phyloP scores from a whole-genome alignment of 2,329 filamentous ascomycete species.

The Annulohypoxylon truncatum region DNA sequence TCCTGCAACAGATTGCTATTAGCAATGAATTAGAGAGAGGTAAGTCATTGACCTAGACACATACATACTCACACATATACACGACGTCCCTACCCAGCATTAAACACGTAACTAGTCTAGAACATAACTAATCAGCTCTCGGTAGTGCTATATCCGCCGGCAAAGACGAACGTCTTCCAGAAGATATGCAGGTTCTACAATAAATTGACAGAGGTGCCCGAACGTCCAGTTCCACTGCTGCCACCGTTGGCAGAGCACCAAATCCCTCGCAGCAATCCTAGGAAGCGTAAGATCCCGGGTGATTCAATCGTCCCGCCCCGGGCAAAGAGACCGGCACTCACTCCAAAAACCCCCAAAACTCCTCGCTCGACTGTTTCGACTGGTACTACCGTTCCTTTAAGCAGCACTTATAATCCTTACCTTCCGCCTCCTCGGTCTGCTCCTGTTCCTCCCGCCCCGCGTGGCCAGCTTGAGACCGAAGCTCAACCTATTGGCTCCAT shows the following conservation, averaged over 20 bases:
- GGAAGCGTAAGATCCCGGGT: slow-evolving; percentile 49
- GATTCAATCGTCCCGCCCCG: slow-evolving; percentile 31
- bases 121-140: slow-evolving; percentile 29
- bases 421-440: too few species aligned
- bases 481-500: too few species aligned
- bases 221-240: slow-evolving; percentile 41
- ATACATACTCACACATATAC: not conserved
- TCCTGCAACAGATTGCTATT: slow-evolving; percentile 49
- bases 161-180: slow-evolving; percentile 1
- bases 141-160: slow-evolving; percentile 40
- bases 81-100: not conserved
- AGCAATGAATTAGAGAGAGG: slow-evolving; percentile 44
- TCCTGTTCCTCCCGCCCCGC: too few species aligned
- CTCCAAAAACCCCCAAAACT: too few species aligned
- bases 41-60: slow-evolving; percentile 35
- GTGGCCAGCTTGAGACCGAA: not conserved
- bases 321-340: not conserved
- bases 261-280: slow-evolving; percentile 45
- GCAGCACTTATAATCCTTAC: too few species aligned
- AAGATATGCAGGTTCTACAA: slow-evolving; percentile 24
- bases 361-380: too few species aligned
- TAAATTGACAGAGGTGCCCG: not conserved
- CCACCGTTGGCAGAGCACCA: slow-evolving; percentile 35
- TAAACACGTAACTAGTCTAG: not conserved
- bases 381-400: too few species aligned